Base-by-base conservation (phyloP, 352 stramenopile species). In the Chrysophaeum taylorii region DNA sequence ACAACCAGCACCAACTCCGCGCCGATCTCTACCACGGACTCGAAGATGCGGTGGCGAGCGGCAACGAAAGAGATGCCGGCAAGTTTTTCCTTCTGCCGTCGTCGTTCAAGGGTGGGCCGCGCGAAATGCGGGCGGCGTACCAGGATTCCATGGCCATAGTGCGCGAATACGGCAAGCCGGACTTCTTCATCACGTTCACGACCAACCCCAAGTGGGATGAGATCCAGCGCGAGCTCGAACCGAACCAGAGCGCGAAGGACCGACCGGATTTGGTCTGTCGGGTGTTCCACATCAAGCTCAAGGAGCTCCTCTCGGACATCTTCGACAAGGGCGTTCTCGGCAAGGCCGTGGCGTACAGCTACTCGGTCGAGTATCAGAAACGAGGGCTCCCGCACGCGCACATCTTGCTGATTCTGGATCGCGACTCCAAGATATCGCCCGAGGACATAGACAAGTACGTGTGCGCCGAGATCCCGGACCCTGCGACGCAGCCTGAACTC, bases 171-270 rank as follows among this genome's bases (percentile, higher is more conserved):
- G 78, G 78, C 1, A 79, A 76, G 27, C 79, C 77, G 0, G 70
- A 81, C 31, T 57, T 80, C 15, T 88, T 86, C 70, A 80, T 84
- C 15, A 85, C 82, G 0, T 78, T 85, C 25, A 86, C 79, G 12
- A 80, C 72, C 29, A 86, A 85, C 53, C 76, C 78, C 0, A 75
- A 74, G 12, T 88, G 78, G 74, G 25, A 50, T 16, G 79, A 86
- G 64, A 81, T 86, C 16, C 68, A 60, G 42, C 61, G 81, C 15
- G 25, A 37, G 33, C 45, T 80, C n/a, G 62, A 43, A 9, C 36
- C 36, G 53, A 61, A 57, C 12, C 42, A 76, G 57, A 64, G 33
- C 35, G 45, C 71, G 25, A 50, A 66, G 29, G 70, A 75, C 68
- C 38, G 66, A 33, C 25, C 52, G n/a, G 71, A 79, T 21, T 68